These are phyloP conservation scores for Aspergillus quadrilineatus DNA, from an alignment of 2,329 filamentous ascomycete genomes.

Conservation along the genomic window DNA sequence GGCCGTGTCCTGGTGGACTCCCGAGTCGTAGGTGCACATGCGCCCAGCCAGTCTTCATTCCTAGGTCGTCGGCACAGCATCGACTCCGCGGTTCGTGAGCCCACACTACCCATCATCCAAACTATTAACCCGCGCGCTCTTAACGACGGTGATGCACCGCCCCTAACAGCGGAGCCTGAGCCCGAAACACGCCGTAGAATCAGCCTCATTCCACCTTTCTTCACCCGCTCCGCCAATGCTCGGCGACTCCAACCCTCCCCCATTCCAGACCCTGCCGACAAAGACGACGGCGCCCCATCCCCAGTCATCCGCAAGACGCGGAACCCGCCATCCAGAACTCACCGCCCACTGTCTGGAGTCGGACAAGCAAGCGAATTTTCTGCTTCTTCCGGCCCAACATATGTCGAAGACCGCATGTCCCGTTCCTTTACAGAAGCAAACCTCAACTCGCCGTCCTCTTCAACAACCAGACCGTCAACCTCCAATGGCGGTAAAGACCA, in stretches of 20 bases:
- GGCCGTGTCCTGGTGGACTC: constrained; percentile 13
- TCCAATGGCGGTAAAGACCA: constrained; percentile 32
- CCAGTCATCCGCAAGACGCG: constrained; percentile 34
- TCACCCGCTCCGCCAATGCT: constrained; percentile 29
- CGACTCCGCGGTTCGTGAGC: constrained; percentile 26
- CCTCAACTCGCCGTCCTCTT: constrained; percentile 4
- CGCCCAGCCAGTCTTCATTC: constrained; percentile 27
- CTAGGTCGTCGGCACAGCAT: constrained; percentile 29
- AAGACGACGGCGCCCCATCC: constrained; percentile 35
- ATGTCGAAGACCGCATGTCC: constrained; percentile 20
- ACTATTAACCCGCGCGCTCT: constrained; percentile 31
- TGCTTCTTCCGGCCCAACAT: constrained; percentile 19
- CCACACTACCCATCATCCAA: constrained; percentile 27
- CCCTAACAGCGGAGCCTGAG: constrained; percentile 17
- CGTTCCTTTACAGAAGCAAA: constrained; percentile 31
- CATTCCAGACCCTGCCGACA: constrained; percentile 26
- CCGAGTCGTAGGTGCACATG: constrained; percentile 17
- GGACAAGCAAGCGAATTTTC: constrained; percentile 18
- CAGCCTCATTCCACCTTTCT: constrained; percentile 38
- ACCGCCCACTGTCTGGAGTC: constrained; percentile 13
- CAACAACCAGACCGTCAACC: constrained; percentile 22
- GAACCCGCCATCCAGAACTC: constrained; percentile 16
- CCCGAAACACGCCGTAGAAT: constrained; percentile 31
- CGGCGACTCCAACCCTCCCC: constrained; percentile 29
- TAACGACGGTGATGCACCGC: constrained; percentile 16